Percentiles rank a stretch among this genome's conserved stretches.
Evolutionary conservation across 192 early-diverging fungal species (phyloP).

Genomic region (Haplosporangium gracile): DNA sequence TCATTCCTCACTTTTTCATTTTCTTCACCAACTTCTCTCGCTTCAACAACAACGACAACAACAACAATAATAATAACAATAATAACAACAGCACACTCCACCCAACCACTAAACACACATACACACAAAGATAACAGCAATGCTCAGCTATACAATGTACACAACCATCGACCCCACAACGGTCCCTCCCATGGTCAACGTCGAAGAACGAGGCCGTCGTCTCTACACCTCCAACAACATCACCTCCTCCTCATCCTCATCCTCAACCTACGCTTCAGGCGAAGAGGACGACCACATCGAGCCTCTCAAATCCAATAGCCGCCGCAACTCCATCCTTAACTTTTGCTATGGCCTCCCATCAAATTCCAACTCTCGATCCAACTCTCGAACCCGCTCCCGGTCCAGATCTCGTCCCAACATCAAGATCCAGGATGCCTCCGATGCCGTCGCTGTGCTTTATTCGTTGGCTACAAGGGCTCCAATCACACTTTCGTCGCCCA

Average conservation of each 20-base stretch:
- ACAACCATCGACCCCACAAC: constrained; percentile 10
- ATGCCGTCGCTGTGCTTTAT: background rate
- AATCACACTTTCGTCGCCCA: background rate
- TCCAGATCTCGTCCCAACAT: constrained; percentile 22
- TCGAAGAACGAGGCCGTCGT: constrained; percentile 18
- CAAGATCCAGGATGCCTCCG: background rate
- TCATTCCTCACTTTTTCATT: no score
- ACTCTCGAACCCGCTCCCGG: constrained; percentile 33
- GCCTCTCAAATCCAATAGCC: constrained; percentile 1
- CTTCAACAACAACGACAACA: no score
- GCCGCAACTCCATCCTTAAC: constrained; percentile 25
- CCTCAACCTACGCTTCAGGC: background rate
- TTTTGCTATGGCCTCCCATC: constrained; percentile 19
- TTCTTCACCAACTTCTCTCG: no score
- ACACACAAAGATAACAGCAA: background rate
- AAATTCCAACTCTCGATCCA: background rate
- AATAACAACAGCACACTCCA: background rate
- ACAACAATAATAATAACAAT: no score
- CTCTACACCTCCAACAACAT: background rate
- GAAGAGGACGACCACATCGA: constrained; percentile 8
- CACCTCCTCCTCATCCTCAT: background rate
- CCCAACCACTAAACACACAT: background rate
- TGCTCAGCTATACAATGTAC: background rate
- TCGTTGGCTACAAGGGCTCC: background rate
- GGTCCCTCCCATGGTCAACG: constrained; percentile 9